Conservation (phyloP, 805 yeast species). For the Schizosaccharomyces japonicus region DNA sequence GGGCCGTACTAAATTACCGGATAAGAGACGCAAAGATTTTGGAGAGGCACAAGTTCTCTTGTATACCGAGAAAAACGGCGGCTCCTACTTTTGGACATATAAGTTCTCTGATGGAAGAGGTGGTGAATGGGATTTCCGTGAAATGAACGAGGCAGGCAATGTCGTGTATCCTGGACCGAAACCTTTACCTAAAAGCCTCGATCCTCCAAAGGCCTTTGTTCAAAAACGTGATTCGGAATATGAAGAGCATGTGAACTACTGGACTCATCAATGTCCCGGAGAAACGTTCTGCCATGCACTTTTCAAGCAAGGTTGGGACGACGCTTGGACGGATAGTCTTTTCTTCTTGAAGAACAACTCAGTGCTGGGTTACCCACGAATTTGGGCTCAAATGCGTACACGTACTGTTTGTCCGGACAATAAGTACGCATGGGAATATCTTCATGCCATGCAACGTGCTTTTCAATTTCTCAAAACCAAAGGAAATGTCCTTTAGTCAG, state of each 20-base stretch:
- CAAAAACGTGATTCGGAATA: neutral
- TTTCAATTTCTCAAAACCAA: too few species aligned
- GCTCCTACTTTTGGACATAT: slow-evolving; percentile 75
- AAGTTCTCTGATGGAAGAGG: slow-evolving; percentile 75
- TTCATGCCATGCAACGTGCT: neutral
- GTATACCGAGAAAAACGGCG: slow-evolving; percentile 19
- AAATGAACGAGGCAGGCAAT: slow-evolving; percentile 29
- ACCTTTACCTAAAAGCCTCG: neutral
- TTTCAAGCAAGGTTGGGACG: neutral
- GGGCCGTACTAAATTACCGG: slow-evolving; percentile 24
- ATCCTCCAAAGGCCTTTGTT: too few species aligned
- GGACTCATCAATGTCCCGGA: neutral
- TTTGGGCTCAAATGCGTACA: slow-evolving; percentile 18
- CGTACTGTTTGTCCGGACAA: neutral
- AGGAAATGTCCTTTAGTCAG: too few species aligned
- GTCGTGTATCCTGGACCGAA: neutral
- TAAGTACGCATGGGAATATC: neutral
- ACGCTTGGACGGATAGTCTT: neutral
- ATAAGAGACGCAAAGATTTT: slow-evolving; percentile 31
- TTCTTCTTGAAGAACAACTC: neutral
- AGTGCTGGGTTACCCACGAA: neutral
- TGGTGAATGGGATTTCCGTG: slow-evolving; percentile 86
- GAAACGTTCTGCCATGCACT: neutral
- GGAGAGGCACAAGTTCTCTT: slow-evolving; percentile 30
- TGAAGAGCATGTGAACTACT: neutral